Evolutionary conservation across 140 eudicot genomes (phyloP), one percentile per base, ranked within the genome.

Genomic region (Anethum foeniculum): DNA sequence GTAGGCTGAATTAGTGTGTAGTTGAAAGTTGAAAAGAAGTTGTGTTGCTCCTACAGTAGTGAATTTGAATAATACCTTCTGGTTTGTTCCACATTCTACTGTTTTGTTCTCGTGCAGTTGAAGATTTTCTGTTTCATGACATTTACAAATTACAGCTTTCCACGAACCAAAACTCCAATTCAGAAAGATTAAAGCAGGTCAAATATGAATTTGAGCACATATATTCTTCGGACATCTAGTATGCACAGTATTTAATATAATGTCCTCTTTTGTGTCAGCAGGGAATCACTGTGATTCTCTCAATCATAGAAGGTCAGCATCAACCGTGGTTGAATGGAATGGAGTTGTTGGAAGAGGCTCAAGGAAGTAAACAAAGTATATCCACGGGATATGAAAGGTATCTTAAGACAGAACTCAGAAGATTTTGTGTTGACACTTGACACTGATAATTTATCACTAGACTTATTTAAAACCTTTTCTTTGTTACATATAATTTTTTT

Each of bases 91-190:
- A 54, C 39, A 12, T 82, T 25, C n/a, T 38, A 3, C 32, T 71
- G 30, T 56, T 75, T 43, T 81, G 39, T 47, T 60, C 49, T 73
- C 77, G 9, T 58, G 77, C 91, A 91, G 97, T 90, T 82, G 97
- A 90, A 85, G 98, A 94, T 83, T 88, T 94, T 81, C 88, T 94
- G 68, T 46, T 90, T 28, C 88, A 86, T 84, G 98, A 94, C 67
- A 87, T 91, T 68, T 67, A 84, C 81, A 62, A 36, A 77, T 82
- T 94, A 81, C 80, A 68, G 65, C 88, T 86, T 82, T 87, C 83
- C 38, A 88, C 96, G 1, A 90, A 88, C 30, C 89, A 84, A 77
- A 85, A 84, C 23, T 32, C 84, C 32, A 83, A 79, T 80, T 84
- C 90, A 13, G 85, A 91, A 69, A 77, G 81, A 84, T 83, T 94